Base-by-base conservation (phyloP, 441 rosid genomes). In the Populus tomentosa region DNA sequence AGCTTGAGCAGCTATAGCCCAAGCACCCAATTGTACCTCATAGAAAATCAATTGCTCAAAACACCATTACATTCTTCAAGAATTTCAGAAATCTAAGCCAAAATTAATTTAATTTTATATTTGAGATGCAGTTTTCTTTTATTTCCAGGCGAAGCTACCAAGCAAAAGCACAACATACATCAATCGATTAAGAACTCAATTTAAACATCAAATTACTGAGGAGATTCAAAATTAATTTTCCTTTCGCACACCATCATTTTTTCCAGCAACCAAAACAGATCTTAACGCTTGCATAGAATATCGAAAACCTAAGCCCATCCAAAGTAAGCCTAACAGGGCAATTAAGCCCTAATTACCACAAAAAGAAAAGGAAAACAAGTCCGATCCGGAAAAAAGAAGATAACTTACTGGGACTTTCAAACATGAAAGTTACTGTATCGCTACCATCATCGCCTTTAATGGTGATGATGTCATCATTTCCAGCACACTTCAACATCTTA, bases 361-460 rank as follows among this genome's bases (percentile, higher is more conserved):
- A 0, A 3, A 56, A 23, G 28, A 26, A 26, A 26, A 26, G 28
- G 28, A 26, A 26, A 21, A 36, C 20, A 8, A 3, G 23, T 30
- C 11, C 5, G 21, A 24, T 18, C 36, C 35, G 13, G 10, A 0
- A 1, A 14, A 1, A 46, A 18, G 16, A 11, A 33, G 23, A 16
- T 11, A 23, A 84, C 95, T 68, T 87, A 96, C 99, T 92, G 5
- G 99, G 99, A 73, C 90, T 94, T 84, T 96, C 99, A 63, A 96
- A 96, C 99, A 96, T 96, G 89, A 96, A 96, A 20, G 99, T 96
- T 67, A 96, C 96, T 2, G 97, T 92, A 28, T 96, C 99, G 79
- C 98, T 83, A 8, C 99, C 99, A 61, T 96, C 99, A 30, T 96
- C 99, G 3, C 92, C 99, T 72, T 96, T 96, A 86, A 96, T 86